Evolutionary conservation across 805 yeast genomes (phyloP).

Genomic region (Pichia pseudocactophila): DNA sequence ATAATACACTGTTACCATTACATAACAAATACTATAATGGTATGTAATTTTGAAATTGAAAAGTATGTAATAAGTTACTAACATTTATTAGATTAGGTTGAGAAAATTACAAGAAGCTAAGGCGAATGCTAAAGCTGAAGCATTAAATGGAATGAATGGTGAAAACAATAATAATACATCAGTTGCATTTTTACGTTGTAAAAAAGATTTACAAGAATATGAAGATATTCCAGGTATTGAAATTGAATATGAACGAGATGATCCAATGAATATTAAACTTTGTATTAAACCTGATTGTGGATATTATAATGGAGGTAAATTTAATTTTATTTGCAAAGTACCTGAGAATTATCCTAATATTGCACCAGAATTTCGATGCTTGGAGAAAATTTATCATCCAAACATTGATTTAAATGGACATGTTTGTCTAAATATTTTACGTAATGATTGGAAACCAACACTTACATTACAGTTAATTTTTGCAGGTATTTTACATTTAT

Average conservation of each 20-base stretch:
- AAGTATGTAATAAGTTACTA: not conserved
- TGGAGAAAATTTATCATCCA: slow-evolving; percentile 78
- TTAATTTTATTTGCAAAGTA: slow-evolving; percentile 57
- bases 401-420: slow-evolving; percentile 87
- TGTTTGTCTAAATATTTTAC: slow-evolving; percentile 78
- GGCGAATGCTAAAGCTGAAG: slow-evolving; percentile 12
- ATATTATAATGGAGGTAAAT: slow-evolving; percentile 57
- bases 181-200: slow-evolving; percentile 70
- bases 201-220: slow-evolving; percentile 66
- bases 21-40: too few species aligned
- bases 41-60: too few species aligned
- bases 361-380: slow-evolving; percentile 77
- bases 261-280: slow-evolving; percentile 55
- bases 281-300: slow-evolving; percentile 63
- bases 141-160: slow-evolving; percentile 1
- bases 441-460: slow-evolving; percentile 97
- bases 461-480: slow-evolving; percentile 71
- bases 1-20: too few species aligned
- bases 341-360: slow-evolving; percentile 80
- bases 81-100: slow-evolving; percentile 19
- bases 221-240: slow-evolving; percentile 36
- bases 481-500: slow-evolving; percentile 77
- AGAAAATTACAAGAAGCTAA: slow-evolving; percentile 25
- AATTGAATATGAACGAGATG: slow-evolving; percentile 36
- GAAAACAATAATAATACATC: slow-evolving; percentile 12